Conservation (phyloP, 1,139 yeast genomes). For the Geotrichum macrosporum region DNA sequence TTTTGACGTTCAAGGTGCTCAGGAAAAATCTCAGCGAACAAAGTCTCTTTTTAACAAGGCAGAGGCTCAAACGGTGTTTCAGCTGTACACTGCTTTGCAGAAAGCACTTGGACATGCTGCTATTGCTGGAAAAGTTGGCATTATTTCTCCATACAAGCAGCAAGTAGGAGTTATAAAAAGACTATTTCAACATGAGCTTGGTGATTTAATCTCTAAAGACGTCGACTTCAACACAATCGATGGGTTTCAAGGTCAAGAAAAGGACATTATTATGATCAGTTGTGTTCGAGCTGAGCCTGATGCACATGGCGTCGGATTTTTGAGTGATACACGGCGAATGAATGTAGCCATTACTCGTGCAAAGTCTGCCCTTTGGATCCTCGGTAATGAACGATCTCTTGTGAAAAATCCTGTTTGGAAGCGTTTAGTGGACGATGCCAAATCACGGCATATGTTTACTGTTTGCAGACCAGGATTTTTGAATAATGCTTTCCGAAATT, state of each 20-base stretch:
- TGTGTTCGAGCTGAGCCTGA: slow-evolving; percentile 84
- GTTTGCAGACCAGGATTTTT: slow-evolving; percentile 39
- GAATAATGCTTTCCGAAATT: slow-evolving; percentile 1
- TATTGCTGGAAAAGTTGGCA: slow-evolving; percentile 73
- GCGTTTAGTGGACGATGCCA: slow-evolving; percentile 60
- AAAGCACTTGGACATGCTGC: slow-evolving; percentile 34
- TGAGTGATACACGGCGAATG: slow-evolving; percentile 88
- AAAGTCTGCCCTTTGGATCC: slow-evolving; percentile 81
- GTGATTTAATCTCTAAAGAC: slow-evolving; percentile 55
- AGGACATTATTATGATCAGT: slow-evolving; percentile 86
- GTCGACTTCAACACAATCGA: slow-evolving; percentile 93
- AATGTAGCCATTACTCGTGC: slow-evolving; percentile 96
- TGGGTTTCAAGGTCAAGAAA: slow-evolving; percentile 98
- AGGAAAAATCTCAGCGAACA: slow-evolving; percentile 43
- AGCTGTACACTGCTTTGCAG: slow-evolving; percentile 46
- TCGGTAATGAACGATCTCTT: slow-evolving; percentile 58
- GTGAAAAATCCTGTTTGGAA: slow-evolving; percentile 64
- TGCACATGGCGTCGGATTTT: slow-evolving; percentile 73
- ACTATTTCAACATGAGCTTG: slow-evolving; percentile 56
- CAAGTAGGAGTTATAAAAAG: slow-evolving; percentile 62
- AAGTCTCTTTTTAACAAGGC: slow-evolving; percentile 20
- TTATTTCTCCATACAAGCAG: slow-evolving; percentile 92
- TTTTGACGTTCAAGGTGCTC: slow-evolving; percentile 64
- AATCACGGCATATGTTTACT: slow-evolving; percentile 42
- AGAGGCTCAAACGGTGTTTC: slow-evolving; percentile 31